Conservation (phyloP, 202 grass and related monocot species). For the Panicum virgatum region DNA sequence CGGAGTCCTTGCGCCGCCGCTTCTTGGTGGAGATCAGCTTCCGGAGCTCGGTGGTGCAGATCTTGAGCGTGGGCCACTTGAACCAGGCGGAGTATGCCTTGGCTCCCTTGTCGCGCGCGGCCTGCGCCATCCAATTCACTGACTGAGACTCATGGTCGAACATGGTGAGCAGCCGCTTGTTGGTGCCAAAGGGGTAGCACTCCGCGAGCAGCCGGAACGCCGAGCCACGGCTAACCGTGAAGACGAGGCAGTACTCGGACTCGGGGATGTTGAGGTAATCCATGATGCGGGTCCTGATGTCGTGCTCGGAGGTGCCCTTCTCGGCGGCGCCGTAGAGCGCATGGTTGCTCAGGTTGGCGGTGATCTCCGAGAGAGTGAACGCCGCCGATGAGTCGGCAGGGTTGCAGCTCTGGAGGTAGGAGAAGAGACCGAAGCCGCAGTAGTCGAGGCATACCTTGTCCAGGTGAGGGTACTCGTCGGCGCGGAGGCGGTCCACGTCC, state of each 20-base stretch:
- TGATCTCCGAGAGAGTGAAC: slow-evolving; percentile 89
- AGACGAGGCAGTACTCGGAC: slow-evolving; percentile 90
- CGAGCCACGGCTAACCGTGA: slow-evolving; percentile 90
- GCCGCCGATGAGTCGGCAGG: slow-evolving; percentile 54
- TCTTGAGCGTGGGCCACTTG: slow-evolving; percentile 88
- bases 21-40: slow-evolving; percentile 83
- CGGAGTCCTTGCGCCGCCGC: slow-evolving; percentile 76
- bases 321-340: slow-evolving; percentile 79
- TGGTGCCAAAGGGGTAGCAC: slow-evolving; percentile 92
- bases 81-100: slow-evolving; percentile 84
- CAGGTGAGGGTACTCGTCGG: slow-evolving; percentile 87
- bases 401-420: slow-evolving; percentile 79
- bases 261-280: slow-evolving; percentile 98
- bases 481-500: slow-evolving; percentile 75
- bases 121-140: slow-evolving; percentile 90
- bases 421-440: slow-evolving; percentile 98
- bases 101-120: slow-evolving; percentile 83
- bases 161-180: slow-evolving; percentile 92
- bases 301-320: slow-evolving; percentile 80
- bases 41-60: slow-evolving; percentile 82
- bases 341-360: slow-evolving; percentile 94
- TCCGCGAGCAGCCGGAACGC: slow-evolving; percentile 90
- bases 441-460: slow-evolving; percentile 95
- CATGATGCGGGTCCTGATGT: slow-evolving; percentile 86
- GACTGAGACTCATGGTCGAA: slow-evolving; percentile 99